A percentile compares a stretch with the other conserved stretches of the same genome.
phyloP scores from a whole-genome alignment of 2,329 filamentous ascomycete species.

The Diplodia scrobiculata region DNA sequence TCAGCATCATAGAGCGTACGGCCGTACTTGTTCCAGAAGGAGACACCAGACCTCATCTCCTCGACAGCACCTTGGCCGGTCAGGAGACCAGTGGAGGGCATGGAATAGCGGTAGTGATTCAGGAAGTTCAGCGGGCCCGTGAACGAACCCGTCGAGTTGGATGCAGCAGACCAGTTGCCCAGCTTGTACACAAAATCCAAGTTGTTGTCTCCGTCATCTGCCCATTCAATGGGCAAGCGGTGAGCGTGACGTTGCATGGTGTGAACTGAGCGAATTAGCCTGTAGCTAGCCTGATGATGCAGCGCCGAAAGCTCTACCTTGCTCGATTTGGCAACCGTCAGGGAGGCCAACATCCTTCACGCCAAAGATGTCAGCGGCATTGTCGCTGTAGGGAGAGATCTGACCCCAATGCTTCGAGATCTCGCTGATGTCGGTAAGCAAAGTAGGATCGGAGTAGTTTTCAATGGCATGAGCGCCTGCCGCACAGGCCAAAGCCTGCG shows the following conservation, averaged over 20 bases:
- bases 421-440: constrained; percentile 40
- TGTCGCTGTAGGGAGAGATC: constrained; percentile 53
- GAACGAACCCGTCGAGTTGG: constrained; percentile 43
- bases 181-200: constrained; percentile 55
- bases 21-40: constrained; percentile 60
- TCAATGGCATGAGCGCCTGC: constrained; percentile 6
- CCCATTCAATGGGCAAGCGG: constrained; percentile 53
- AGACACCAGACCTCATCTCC: constrained; percentile 54
- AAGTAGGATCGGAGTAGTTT: constrained; percentile 7
- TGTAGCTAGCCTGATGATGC: too few species aligned
- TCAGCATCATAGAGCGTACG: constrained; percentile 56
- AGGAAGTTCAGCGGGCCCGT: constrained; percentile 56
- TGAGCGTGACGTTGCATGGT: constrained; percentile 59
- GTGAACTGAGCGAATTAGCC: constrained; percentile 43
- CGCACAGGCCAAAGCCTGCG: constrained; percentile 4
- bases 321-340: constrained; percentile 58
- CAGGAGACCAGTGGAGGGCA: constrained; percentile 48
- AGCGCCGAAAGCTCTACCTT: constrained; percentile 33
- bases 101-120: constrained; percentile 55
- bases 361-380: constrained; percentile 51
- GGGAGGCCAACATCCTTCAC: constrained; percentile 54
- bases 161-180: constrained; percentile 45
- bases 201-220: constrained; percentile 55
- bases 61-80: constrained; percentile 56
- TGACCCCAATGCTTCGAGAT: constrained; percentile 53